These are phyloP conservation scores for Aspergillus luchuensis DNA, from an alignment of 2,329 filamentous ascomycete species.

Conservation along the genomic window DNA sequence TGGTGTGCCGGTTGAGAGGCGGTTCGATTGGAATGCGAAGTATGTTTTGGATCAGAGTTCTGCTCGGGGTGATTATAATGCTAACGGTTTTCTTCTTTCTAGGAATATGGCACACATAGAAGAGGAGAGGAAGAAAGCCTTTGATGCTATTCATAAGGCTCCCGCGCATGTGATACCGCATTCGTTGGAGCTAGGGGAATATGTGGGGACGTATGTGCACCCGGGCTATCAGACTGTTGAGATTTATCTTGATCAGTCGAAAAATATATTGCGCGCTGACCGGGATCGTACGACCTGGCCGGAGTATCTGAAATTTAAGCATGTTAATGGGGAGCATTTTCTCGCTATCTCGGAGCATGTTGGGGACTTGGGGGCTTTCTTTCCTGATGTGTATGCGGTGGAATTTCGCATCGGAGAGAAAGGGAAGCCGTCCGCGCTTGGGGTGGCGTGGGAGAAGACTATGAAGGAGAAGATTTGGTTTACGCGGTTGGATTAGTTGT, in stretches of 20 bases:
- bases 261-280: background rate
- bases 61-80: accelerated
- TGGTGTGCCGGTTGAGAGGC: slow-evolving; percentile 34
- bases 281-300: background rate
- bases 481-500: background rate
- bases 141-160: background rate
- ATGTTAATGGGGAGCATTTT: background rate
- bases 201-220: background rate
- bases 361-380: background rate
- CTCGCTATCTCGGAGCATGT: background rate
- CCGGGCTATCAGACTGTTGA: background rate
- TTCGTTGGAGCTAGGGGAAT: background rate
- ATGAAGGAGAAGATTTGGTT: slow-evolving; percentile 1
- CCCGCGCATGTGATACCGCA: background rate
- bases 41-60: background rate
- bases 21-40: slow-evolving; percentile 38
- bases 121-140: background rate
- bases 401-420: background rate
- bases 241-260: background rate
- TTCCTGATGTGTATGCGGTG: background rate
- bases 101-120: background rate
- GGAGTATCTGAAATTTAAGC: background rate
- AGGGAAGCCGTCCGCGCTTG: background rate
- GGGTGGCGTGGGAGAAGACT: background rate
- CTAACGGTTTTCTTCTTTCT: background rate